phyloP scores from a whole-genome alignment of 2,329 filamentous ascomycete genomes.

The Rhexocercosporidium sp. region DNA sequence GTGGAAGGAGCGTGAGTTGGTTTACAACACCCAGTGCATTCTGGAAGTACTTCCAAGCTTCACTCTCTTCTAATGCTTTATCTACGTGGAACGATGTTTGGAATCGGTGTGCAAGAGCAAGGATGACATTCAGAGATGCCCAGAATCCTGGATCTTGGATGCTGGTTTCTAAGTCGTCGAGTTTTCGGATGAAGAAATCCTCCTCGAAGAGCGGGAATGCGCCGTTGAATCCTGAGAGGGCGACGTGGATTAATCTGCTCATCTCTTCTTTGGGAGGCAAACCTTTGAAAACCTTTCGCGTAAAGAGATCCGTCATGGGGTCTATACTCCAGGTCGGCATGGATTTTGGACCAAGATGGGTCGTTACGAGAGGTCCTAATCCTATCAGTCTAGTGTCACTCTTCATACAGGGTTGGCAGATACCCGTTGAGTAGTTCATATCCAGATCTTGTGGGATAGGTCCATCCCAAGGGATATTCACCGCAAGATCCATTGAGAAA shows the following conservation, averaged over 20 bases:
- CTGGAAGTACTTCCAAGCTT: constrained; percentile 33
- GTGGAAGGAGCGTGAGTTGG: constrained; percentile 25
- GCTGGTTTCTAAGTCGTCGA: constrained; percentile 20
- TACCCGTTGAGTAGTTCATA: neutral
- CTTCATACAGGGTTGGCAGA: neutral
- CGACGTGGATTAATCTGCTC: constrained; percentile 24
- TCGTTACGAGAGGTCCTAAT: neutral
- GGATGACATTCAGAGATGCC: constrained; percentile 37
- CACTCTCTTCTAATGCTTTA: constrained; percentile 16
- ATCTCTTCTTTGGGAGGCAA: constrained; percentile 24
- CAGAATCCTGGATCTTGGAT: constrained; percentile 33
- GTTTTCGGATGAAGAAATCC: constrained; percentile 20
- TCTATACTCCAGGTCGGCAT: constrained; percentile 14
- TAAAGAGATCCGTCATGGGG: constrained; percentile 6
- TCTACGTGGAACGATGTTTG: too few species aligned
- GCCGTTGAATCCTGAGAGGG: constrained; percentile 25
- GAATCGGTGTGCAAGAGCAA: constrained; percentile 34
- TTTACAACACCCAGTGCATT: constrained; percentile 27
- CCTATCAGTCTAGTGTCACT: neutral
- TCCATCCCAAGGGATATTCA: neutral
- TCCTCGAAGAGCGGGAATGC: constrained; percentile 34
- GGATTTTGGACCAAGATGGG: neutral
- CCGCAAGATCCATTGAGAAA: neutral
- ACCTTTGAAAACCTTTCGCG: constrained; percentile 20
- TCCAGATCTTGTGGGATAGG: neutral